Conservation (phyloP, 345 rosid genomes). For the Conringia planisiliqua region DNA sequence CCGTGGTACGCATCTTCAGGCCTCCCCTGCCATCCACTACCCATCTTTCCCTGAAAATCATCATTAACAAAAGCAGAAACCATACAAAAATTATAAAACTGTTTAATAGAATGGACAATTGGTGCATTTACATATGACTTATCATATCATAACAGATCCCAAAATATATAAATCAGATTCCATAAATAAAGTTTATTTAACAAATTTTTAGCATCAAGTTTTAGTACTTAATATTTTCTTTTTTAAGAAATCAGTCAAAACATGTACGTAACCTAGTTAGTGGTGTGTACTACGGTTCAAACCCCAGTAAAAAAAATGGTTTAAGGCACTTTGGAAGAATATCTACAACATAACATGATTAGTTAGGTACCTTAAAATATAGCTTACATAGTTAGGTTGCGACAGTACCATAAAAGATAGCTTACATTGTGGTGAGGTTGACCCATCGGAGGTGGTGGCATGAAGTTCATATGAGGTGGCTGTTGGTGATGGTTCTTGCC, state of each 20-base stretch:
- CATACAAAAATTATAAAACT: background rate
- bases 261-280: background rate
- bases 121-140: background rate
- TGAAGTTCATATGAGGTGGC: slow-evolving; percentile 16
- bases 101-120: background rate
- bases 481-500: slow-evolving; percentile 6
- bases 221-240: background rate
- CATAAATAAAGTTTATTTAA: background rate
- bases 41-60: slow-evolving; percentile 9
- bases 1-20: slow-evolving; percentile 6
- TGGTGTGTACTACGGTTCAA: background rate
- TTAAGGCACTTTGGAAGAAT: background rate
- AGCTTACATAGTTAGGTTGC: slow-evolving; percentile 8
- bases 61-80: background rate
- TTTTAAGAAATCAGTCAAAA: background rate
- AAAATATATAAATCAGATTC: background rate
- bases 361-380: background rate
- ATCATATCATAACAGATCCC: background rate
- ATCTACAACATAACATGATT: background rate
- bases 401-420: background rate
- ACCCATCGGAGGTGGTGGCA: slow-evolving; percentile 11
- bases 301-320: background rate
- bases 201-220: background rate
- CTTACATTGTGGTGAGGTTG: slow-evolving; percentile 22
- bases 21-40: slow-evolving; percentile 23